Percentiles rank a stretch among this genome's conserved stretches.
Conservation (phyloP, 2,329 filamentous ascomycete species). For the Didymella lethalis region DNA sequence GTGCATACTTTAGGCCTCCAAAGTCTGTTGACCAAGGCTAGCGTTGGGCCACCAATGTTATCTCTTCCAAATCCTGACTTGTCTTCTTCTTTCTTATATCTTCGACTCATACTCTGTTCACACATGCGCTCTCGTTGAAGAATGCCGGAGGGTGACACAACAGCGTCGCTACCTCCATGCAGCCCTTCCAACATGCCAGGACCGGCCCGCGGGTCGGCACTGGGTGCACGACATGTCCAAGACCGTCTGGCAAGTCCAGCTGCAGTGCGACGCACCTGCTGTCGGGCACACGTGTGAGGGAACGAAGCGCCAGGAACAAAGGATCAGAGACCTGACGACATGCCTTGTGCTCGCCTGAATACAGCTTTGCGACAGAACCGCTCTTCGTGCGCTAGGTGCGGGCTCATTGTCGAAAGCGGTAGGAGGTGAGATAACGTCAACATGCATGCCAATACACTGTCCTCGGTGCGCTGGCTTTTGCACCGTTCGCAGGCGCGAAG, state of each 20-base stretch:
- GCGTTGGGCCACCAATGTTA: background rate
- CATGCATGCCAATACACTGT: constrained; percentile 5
- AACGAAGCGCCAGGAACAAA: constrained; percentile 28
- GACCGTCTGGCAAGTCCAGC: constrained; percentile 5
- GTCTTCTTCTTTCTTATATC: background rate
- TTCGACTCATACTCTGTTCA: background rate
- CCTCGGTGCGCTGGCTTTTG: background rate
- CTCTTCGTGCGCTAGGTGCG: constrained; percentile 12
- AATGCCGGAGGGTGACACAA: constrained; percentile 9
- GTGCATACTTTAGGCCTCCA: background rate
- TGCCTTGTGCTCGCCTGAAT: constrained; percentile 23
- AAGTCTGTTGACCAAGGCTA: background rate
- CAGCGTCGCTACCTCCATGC: constrained; percentile 22
- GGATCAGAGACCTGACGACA: constrained; percentile 18
- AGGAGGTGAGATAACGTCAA: constrained; percentile 13
- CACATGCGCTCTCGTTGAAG: background rate
- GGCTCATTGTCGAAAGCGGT: constrained; percentile 9
- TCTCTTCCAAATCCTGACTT: background rate
- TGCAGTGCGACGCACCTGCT: constrained; percentile 8
- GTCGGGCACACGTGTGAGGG: constrained; percentile 18
- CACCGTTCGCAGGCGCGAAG: constrained; percentile 3
- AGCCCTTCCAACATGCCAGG: constrained; percentile 25
- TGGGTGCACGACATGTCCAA: constrained; percentile 27
- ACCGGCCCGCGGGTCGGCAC: constrained; percentile 22
- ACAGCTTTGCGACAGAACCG: constrained; percentile 15